A percentile compares a stretch with the other conserved stretches of the same genome.
phyloP scores from a whole-genome alignment of 2,329 filamentous ascomycete species.

The Ceratocystis huliohia region DNA sequence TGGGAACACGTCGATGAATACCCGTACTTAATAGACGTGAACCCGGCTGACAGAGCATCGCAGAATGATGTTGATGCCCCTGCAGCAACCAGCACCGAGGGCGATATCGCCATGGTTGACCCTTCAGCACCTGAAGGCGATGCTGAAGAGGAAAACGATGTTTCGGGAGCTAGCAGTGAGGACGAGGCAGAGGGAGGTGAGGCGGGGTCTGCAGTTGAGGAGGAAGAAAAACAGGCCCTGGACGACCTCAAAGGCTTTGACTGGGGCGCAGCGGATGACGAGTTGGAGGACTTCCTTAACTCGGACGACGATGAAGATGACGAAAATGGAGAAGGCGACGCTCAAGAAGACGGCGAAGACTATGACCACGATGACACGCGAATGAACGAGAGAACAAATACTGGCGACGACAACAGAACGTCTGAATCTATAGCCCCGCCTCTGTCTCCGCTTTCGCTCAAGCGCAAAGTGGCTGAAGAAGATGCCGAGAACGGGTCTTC shows the following conservation, averaged over 20 bases:
- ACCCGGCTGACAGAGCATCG: slow-evolving; percentile 47
- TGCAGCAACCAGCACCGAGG: slow-evolving; percentile 25
- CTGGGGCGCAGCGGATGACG: slow-evolving; percentile 54
- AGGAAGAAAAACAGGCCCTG: slow-evolving; percentile 39
- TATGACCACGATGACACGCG: slow-evolving; percentile 23
- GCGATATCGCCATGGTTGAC: slow-evolving; percentile 23
- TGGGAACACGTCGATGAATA: slow-evolving; percentile 72
- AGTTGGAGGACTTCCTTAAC: slow-evolving; percentile 62
- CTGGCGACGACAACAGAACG: slow-evolving; percentile 14
- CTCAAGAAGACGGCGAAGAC: slow-evolving; percentile 22
- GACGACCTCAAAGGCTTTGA: slow-evolving; percentile 47
- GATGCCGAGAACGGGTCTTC: slow-evolving; percentile 21
- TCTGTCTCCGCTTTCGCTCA: background rate
- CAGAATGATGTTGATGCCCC: slow-evolving; percentile 22
- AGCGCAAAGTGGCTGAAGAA: slow-evolving; percentile 23
- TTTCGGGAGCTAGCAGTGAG: background rate
- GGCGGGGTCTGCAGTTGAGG: slow-evolving; percentile 28
- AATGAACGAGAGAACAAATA: background rate
- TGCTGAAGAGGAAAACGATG: slow-evolving; percentile 27
- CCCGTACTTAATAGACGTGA: slow-evolving; percentile 64
- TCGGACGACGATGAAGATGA: slow-evolving; percentile 32
- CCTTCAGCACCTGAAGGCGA: slow-evolving; percentile 26
- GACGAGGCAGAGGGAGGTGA: slow-evolving; percentile 27
- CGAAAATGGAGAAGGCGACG: slow-evolving; percentile 17
- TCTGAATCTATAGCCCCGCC: background rate